Evolutionary conservation across 2,329 filamentous ascomycete genomes (phyloP).

Genomic region (Lanzia echinophila): DNA sequence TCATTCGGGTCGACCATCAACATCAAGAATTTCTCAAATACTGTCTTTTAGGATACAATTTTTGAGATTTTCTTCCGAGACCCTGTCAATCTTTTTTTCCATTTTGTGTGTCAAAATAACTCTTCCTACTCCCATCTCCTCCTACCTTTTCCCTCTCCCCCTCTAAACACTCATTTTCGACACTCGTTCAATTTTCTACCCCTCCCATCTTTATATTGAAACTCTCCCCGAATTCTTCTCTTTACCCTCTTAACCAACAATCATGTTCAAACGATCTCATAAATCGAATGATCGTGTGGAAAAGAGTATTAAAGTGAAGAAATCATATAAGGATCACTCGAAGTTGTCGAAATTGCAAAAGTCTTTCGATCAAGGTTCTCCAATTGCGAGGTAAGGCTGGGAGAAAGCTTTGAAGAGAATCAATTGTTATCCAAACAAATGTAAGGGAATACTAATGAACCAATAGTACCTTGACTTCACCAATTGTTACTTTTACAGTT

Average conservation of each 20-base stretch:
- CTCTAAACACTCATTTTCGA: conserved; percentile 25
- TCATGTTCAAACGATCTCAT: conserved; percentile 92
- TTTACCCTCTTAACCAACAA: conserved; percentile 22
- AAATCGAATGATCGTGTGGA: conserved; percentile 77
- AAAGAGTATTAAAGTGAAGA: conserved; percentile 81
- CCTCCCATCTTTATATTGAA: conserved; percentile 18
- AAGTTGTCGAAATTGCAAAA: conserved; percentile 82
- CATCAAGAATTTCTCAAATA: conserved; percentile 29
- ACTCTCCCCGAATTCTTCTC: not conserved
- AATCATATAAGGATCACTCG: conserved; percentile 67
- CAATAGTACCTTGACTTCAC: conserved; percentile 41
- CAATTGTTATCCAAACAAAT: too few species aligned
- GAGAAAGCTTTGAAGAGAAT: conserved; percentile 8
- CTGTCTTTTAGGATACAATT: conserved; percentile 31
- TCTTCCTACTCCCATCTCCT: conserved; percentile 8
- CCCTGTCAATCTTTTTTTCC: conserved; percentile 32
- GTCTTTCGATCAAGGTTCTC: conserved; percentile 58
- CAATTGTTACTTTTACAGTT: conserved; percentile 82
- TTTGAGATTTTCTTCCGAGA: conserved; percentile 32
- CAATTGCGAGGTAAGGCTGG: conserved; percentile 39
- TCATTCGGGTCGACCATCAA: conserved; percentile 31
- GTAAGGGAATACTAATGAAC: conserved; percentile 8
- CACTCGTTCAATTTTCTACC: conserved; percentile 26
- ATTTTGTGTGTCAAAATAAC: conserved; percentile 29
- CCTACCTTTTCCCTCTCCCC: not conserved